Evolutionary conservation across 129 eudicot species (phyloP).

Genomic region (Artemisia argyi): DNA sequence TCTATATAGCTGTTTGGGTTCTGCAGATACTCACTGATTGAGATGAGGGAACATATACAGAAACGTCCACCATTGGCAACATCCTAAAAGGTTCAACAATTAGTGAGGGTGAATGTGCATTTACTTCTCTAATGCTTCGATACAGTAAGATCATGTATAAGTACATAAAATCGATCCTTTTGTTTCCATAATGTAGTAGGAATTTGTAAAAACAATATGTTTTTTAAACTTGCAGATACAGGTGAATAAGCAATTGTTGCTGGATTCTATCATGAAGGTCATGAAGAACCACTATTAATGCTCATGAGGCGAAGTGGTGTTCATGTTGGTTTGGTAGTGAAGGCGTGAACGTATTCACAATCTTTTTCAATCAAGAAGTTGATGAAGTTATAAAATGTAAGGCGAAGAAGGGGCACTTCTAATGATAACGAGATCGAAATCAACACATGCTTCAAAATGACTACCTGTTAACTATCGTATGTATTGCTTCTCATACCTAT

Average conservation of each 20-base stretch:
- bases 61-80: conserved; percentile 99
- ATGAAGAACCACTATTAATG: no score
- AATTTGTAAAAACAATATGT: not conserved
- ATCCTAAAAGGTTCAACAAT: conserved; percentile 89
- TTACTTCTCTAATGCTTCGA: not conserved
- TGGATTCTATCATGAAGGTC: conserved; percentile 95
- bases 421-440: no score
- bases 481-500: no score
- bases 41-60: conserved; percentile 95
- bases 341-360: no score
- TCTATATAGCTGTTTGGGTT: not conserved
- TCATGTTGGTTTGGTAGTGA: no score
- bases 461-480: no score
- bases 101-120: conserved; percentile 67
- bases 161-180: not conserved
- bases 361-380: no score
- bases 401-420: no score
- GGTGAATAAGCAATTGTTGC: conserved; percentile 81
- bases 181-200: conserved; percentile 14
- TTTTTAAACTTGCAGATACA: conserved; percentile 42
- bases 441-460: no score
- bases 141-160: conserved; percentile 7
- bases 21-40: conserved; percentile 75
- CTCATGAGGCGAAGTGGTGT: no score
- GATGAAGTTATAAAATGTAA: no score